A percentile compares a stretch with the other conserved stretches of the same genome.
Conservation (phyloP, 352 stramenopile genomes). For the Pythium chondricola region DNA sequence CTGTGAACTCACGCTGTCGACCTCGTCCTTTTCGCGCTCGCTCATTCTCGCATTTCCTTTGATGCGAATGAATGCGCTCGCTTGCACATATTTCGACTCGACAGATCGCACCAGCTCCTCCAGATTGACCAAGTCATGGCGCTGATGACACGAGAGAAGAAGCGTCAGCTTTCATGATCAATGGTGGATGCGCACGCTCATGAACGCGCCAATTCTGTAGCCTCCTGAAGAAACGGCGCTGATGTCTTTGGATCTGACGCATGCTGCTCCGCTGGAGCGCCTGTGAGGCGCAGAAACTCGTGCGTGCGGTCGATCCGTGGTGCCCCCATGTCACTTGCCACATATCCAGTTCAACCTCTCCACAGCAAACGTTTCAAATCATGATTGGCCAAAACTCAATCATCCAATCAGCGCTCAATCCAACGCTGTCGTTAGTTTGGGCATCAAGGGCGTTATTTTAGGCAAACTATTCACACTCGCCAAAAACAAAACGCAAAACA, state of each 20-base stretch:
- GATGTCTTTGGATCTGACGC: not conserved
- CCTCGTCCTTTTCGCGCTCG: slow-evolving; percentile 69
- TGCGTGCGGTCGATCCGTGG: slow-evolving; percentile 19
- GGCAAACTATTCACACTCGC: too few species aligned
- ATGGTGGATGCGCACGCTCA: not conserved
- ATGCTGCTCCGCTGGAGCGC: not conserved
- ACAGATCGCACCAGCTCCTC: slow-evolving; percentile 47
- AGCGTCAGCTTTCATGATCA: not conserved
- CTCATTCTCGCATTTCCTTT: slow-evolving; percentile 51
- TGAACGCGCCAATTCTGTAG: slow-evolving; percentile 16
- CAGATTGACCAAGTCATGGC: slow-evolving; percentile 39
- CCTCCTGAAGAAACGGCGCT: slow-evolving; percentile 12
- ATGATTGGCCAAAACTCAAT: slow-evolving; percentile 11
- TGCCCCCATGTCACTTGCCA: slow-evolving; percentile 2
- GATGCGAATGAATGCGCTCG: slow-evolving; percentile 52
- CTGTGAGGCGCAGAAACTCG: slow-evolving; percentile 20
- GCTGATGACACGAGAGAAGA: slow-evolving; percentile 16
- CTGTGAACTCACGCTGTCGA: slow-evolving; percentile 53
- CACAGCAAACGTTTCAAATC: not conserved
- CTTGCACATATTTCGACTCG: slow-evolving; percentile 45
- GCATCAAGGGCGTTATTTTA: slow-evolving; percentile 10
- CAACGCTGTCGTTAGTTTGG: not conserved
- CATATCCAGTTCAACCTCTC: not conserved
- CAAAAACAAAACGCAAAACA: too few species aligned
- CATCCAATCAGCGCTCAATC: not conserved